A percentile compares a stretch with the other conserved stretches of the same genome.
Evolutionary conservation across 2,329 filamentous ascomycete genomes (phyloP).

Genomic region (Fusarium armeniacum): DNA sequence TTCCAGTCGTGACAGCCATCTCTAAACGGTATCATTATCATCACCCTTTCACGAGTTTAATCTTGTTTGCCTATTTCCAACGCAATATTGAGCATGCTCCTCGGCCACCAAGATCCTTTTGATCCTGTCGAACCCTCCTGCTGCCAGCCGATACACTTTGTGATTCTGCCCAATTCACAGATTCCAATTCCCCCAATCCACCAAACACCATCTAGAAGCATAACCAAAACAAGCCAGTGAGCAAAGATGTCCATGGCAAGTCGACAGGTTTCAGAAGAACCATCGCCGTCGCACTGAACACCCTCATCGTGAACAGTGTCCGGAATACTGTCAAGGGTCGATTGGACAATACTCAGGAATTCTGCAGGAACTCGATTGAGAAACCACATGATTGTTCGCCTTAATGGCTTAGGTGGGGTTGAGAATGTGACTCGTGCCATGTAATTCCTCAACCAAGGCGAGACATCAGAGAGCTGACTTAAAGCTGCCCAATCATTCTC

Average conservation of each 20-base stretch:
- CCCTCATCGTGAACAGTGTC: background rate
- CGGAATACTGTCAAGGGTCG: constrained; percentile 47
- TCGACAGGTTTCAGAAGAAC: constrained; percentile 26
- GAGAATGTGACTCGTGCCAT: constrained; percentile 47
- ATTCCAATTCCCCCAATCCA: constrained; percentile 56
- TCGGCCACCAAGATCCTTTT: constrained; percentile 53
- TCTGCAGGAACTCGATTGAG: constrained; percentile 55
- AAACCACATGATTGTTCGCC: constrained; percentile 58
- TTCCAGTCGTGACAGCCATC: rapidly evolving
- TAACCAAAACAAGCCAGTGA: constrained; percentile 57
- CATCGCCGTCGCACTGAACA: background rate
- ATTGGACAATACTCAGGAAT: constrained; percentile 55
- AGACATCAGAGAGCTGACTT: constrained; percentile 25
- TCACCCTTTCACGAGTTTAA: rapidly evolving
- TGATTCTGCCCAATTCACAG: constrained; percentile 53
- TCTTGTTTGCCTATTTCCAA: constrained; percentile 20
- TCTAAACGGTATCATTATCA: rapidly evolving
- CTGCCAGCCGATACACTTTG: constrained; percentile 34
- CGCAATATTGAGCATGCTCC: constrained; percentile 52
- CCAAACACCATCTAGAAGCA: constrained; percentile 58
- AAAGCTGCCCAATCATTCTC: background rate
- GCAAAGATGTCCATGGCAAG: constrained; percentile 57
- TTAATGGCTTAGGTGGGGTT: constrained; percentile 49
- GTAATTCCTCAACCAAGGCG: constrained; percentile 40
- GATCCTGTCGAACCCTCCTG: constrained; percentile 7